Percentiles rank a stretch among this genome's conserved stretches.
These are phyloP conservation scores for Cruciata laevipes DNA, from an alignment of 257 asterid species.

Conservation along the genomic window DNA sequence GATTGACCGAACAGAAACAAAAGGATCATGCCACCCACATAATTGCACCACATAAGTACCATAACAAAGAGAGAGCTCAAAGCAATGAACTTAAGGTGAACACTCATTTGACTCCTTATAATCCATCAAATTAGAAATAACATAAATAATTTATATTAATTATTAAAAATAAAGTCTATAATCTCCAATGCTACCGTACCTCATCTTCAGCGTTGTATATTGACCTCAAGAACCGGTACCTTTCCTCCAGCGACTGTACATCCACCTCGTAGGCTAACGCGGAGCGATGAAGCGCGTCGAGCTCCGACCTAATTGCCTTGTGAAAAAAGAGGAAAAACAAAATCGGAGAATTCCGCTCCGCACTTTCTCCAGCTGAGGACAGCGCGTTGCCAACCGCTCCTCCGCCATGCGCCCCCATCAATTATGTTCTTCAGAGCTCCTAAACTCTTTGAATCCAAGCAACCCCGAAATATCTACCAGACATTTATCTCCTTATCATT, in stretches of 20 bases:
- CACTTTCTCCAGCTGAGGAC: conserved; percentile 26
- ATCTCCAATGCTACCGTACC: conserved; percentile 15
- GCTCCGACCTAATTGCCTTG: conserved; percentile 42
- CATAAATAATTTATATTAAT: neutral
- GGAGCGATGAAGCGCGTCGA: conserved; percentile 34
- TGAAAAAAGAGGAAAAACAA: conserved; percentile 35
- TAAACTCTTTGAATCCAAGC: too few species aligned
- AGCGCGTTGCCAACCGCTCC: conserved; percentile 25
- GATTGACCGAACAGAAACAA: neutral
- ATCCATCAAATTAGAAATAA: neutral
- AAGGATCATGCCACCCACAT: neutral
- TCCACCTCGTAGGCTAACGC: conserved; percentile 36
- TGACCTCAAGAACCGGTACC: conserved; percentile 33
- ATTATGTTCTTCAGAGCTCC: too few species aligned
- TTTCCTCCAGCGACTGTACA: conserved; percentile 27
- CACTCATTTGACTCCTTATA: neutral
- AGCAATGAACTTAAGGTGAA: neutral
- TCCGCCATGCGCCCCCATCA: conserved; percentile 36
- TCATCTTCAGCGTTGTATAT: conserved; percentile 47
- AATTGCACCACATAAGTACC: neutral
- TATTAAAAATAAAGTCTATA: neutral
- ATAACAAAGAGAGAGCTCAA: neutral
- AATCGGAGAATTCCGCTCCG: conserved; percentile 28
- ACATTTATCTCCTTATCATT: too few species aligned
- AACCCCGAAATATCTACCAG: too few species aligned